Base-by-base conservation (phyloP, 2,329 filamentous ascomycete genomes). In the Trichoderma sp. region DNA sequence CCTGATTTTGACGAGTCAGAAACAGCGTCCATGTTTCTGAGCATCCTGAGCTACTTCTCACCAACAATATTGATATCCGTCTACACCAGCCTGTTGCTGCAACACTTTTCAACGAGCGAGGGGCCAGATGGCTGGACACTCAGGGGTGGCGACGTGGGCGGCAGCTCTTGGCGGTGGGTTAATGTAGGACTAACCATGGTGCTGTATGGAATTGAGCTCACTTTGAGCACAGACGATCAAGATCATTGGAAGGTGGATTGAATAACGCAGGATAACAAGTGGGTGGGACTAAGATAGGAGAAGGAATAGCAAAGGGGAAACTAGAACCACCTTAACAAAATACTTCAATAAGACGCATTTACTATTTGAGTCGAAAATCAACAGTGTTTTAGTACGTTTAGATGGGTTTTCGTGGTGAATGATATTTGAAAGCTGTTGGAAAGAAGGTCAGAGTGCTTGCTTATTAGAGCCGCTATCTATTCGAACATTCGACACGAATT, bases 231-330 rank as follows among this genome's bases (percentile, higher is more conserved):
- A 72, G 91, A 92, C 67, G 92, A 96, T 75, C 87, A 92, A 59
- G 92, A 97, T 74, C 95, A 98, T 79, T 98, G 95, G 94, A 98
- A 98, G 83, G 91, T 90, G 26, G 95, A 97, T 79, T 97, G 85
- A 91, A 71, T 8, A 34, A 52, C 67, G 30, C 51, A 37, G 59
- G 30, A 67, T 4, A 16, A 55, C 37, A 11, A 10, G 4, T n/a
- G 26, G 21, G 13, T n/a, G 34, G 18, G 8, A 51, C 39, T 8
- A 46, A 54, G 14, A 67, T 16, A 68, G 39, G 58, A 51, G 37
- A 28, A 30, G 60, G 56, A 59, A 59, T 21, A 24, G 26, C 16
- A 28, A 43, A 8, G 30, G 37, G n/a, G 32, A 14, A 34, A 4
- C 11, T 3, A 13, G 51, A 7, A 34, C 26, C 34, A 14, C 30